Evolutionary conservation across 139 green algal species (phyloP).

Genomic region (Ettlia oleoabundans): DNA sequence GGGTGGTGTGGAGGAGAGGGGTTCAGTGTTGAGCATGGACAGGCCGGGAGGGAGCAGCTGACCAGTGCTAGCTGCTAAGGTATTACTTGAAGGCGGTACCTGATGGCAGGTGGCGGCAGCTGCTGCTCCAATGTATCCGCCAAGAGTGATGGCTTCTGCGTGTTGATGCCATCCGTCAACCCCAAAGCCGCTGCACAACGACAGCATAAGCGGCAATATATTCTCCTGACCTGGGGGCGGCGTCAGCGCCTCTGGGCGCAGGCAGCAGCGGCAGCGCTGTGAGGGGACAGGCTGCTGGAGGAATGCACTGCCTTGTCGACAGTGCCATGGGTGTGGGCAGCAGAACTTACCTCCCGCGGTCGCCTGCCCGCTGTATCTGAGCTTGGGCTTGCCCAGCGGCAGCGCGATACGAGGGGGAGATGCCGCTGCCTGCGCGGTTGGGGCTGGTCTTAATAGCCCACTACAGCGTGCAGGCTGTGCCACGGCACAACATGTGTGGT

Average conservation of each 20-base stretch:
- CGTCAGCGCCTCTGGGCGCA: too few species aligned
- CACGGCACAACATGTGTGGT: neutral
- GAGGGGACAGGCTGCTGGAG: too few species aligned
- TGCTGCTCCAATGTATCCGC: neutral
- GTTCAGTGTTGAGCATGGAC: neutral
- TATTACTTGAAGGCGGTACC: neutral
- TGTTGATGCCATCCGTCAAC: conserved; percentile 38
- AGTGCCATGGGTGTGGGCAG: too few species aligned
- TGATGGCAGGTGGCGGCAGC: conserved; percentile 18
- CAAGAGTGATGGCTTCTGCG: conserved; percentile 40
- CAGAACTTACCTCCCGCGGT: neutral
- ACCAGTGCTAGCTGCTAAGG: neutral
- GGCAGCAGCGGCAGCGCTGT: too few species aligned
- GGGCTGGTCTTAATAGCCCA: neutral
- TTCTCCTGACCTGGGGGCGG: too few species aligned
- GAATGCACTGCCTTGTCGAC: too few species aligned
- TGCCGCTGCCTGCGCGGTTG: neutral
- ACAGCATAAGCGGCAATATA: neutral
- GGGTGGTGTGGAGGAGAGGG: neutral
- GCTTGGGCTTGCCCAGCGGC: conserved; percentile 26
- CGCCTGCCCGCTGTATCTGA: neutral
- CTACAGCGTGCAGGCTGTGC: neutral
- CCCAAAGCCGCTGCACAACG: neutral
- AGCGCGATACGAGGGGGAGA: neutral
- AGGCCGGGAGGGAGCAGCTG: neutral